Evolutionary conservation across 2,329 filamentous ascomycete species (phyloP).

Genomic region (Sordariomycetes sp.): DNA sequence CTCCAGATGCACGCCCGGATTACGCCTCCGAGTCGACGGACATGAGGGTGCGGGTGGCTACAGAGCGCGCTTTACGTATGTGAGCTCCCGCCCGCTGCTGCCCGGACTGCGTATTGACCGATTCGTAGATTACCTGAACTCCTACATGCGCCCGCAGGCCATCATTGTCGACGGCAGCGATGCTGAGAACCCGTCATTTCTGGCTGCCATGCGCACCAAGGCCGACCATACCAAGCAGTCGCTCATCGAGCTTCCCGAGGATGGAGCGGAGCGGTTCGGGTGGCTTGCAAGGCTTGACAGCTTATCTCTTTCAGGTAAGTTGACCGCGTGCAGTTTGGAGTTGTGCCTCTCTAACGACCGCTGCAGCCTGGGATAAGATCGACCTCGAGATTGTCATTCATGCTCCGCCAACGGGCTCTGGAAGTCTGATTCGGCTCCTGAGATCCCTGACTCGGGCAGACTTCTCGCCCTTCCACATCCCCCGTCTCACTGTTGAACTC

Average conservation of each 20-base stretch:
- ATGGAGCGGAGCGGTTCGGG: conserved; percentile 49
- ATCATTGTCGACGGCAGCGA: conserved; percentile 59
- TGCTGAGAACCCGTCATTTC: conserved; percentile 60
- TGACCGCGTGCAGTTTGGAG: background rate
- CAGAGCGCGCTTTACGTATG: conserved; percentile 53
- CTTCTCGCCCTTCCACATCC: conserved; percentile 57
- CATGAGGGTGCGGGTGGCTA: conserved; percentile 53
- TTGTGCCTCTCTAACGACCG: conserved; percentile 5
- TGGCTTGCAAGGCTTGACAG: conserved; percentile 77
- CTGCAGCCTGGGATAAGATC: conserved; percentile 63
- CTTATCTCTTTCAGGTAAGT: conserved; percentile 51
- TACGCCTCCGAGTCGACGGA: conserved; percentile 60
- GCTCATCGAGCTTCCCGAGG: conserved; percentile 63
- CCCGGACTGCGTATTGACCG: background rate
- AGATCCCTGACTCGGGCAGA: conserved; percentile 67
- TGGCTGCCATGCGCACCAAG: conserved; percentile 46
- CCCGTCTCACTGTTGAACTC: conserved; percentile 76
- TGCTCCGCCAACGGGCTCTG: conserved; percentile 58
- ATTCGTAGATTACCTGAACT: conserved; percentile 51
- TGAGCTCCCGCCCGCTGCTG: conserved; percentile 4
- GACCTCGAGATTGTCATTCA: conserved; percentile 78
- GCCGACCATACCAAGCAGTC: conserved; percentile 41
- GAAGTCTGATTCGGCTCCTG: conserved; percentile 66
- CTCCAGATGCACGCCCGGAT: conserved; percentile 65
- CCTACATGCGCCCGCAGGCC: conserved; percentile 67